Conservation (phyloP, 2,329 filamentous ascomycete genomes). For the Exserohilum rostratum region DNA sequence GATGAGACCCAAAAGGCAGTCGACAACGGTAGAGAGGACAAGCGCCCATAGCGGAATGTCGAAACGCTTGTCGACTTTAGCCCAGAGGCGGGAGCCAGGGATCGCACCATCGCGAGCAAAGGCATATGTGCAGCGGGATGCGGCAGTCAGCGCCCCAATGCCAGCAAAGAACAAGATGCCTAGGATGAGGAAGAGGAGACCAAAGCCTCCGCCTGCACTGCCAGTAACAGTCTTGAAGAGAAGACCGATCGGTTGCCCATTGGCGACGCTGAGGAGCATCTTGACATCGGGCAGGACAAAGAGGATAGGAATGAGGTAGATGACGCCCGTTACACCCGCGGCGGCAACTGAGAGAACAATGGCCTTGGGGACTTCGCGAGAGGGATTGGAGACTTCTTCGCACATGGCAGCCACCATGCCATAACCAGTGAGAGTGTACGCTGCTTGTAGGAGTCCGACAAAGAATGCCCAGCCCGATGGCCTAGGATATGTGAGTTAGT, state of each 20-base stretch:
- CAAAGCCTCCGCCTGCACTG: conserved; percentile 74
- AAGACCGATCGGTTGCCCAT: conserved; percentile 75
- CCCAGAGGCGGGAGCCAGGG: conserved; percentile 71
- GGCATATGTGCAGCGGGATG: conserved; percentile 75
- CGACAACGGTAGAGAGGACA: conserved; percentile 69
- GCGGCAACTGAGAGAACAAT: conserved; percentile 73
- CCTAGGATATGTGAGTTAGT: conserved; percentile 41
- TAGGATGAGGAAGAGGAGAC: conserved; percentile 75
- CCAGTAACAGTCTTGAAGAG: conserved; percentile 79
- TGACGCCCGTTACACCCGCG: conserved; percentile 67
- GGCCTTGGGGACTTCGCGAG: conserved; percentile 72
- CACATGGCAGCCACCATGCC: conserved; percentile 76
- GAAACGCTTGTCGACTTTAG: conserved; percentile 66
- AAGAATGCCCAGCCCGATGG: conserved; percentile 74
- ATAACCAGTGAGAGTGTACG: conserved; percentile 68
- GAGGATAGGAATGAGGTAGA: conserved; percentile 75
- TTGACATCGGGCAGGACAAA: conserved; percentile 75
- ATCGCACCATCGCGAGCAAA: conserved; percentile 78
- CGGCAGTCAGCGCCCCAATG: conserved; percentile 74
- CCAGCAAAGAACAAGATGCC: conserved; percentile 80
- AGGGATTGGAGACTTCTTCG: conserved; percentile 72
- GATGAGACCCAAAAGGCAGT: conserved; percentile 75
- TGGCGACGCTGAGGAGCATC: conserved; percentile 68
- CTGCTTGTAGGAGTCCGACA: conserved; percentile 70
- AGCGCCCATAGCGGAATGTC: conserved; percentile 75